Evolutionary conservation across 352 stramenopile genomes (phyloP).

Genomic region (Phytophthora crassamura): DNA sequence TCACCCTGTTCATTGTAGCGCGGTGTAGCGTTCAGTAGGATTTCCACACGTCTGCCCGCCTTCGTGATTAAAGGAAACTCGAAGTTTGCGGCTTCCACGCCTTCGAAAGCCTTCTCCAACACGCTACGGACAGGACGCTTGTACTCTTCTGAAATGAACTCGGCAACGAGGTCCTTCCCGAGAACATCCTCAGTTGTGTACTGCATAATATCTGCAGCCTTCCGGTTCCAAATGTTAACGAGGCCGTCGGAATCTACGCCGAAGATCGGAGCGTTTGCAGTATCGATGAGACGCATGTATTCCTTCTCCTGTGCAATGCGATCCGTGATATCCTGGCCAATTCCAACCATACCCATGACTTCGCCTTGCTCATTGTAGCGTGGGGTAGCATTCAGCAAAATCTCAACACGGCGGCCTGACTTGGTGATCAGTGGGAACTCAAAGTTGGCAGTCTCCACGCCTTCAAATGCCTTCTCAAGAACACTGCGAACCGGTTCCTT

Average conservation of each 20-base stretch:
- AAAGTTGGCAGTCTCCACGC: constrained; percentile 24
- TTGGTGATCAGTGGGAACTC: constrained; percentile 29
- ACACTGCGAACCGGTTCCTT: constrained; percentile 11
- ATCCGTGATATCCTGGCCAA: constrained; percentile 31
- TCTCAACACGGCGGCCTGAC: constrained; percentile 18
- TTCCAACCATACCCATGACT: constrained; percentile 30
- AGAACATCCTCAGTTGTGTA: constrained; percentile 54
- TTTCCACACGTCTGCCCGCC: constrained; percentile 39
- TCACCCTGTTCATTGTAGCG: constrained; percentile 43
- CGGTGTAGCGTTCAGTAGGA: constrained; percentile 47
- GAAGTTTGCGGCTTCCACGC: constrained; percentile 4
- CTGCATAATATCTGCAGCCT: constrained; percentile 58
- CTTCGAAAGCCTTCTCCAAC: constrained; percentile 38
- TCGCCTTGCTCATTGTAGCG: constrained; percentile 25
- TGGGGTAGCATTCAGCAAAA: constrained; percentile 24
- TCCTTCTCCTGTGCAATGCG: constrained; percentile 30
- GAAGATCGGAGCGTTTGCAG: constrained; percentile 49
- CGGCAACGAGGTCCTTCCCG: constrained; percentile 44
- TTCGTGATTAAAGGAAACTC: constrained; percentile 7
- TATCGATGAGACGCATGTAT: constrained; percentile 41
- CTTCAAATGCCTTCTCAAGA: constrained; percentile 24
- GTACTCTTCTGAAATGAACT: constrained; percentile 62
- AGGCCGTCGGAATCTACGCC: constrained; percentile 51
- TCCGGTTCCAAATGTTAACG: constrained; percentile 67
- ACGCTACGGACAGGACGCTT: constrained; percentile 43